These are phyloP conservation scores for Gnomoniopsis smithogilvyi DNA, from an alignment of 2,329 filamentous ascomycete species.

Conservation along the genomic window DNA sequence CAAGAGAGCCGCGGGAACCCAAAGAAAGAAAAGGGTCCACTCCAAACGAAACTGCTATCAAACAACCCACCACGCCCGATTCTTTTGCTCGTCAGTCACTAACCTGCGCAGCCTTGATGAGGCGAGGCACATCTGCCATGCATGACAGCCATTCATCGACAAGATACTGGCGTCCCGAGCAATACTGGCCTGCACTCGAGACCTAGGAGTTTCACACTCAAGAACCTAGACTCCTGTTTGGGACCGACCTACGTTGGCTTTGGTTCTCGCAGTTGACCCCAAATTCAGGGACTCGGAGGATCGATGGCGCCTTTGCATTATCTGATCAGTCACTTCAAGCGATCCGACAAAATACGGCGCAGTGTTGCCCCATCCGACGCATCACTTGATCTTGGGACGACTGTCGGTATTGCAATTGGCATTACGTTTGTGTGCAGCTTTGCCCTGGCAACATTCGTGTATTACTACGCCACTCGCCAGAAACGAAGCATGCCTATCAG, in stretches of 20 bases:
- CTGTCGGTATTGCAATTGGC: constrained; percentile 5
- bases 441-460: not conserved
- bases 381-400: constrained; percentile 1
- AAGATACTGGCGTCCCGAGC: not conserved
- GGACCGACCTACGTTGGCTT: not conserved
- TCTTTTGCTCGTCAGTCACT: not conserved
- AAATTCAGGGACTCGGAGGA: not conserved
- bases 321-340: not conserved
- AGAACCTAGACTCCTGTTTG: not conserved
- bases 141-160: not conserved
- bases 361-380: not conserved
- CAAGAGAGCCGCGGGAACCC: not conserved
- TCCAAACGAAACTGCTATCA: not conserved
- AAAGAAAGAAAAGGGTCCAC: not conserved
- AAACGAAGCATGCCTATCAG: not conserved
- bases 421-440: constrained; percentile 8
- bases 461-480: constrained; percentile 1
- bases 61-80: not conserved
- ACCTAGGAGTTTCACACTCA: not conserved
- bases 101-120: not conserved
- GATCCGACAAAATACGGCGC: not conserved
- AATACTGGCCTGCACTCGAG: not conserved
- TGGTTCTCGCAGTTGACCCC: not conserved
- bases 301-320: constrained; percentile 2
- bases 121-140: constrained; percentile 1